Evolutionary conservation across 495 filamentous ascomycete genomes (phyloP).

Genomic region (Trichoderma parareesei): DNA sequence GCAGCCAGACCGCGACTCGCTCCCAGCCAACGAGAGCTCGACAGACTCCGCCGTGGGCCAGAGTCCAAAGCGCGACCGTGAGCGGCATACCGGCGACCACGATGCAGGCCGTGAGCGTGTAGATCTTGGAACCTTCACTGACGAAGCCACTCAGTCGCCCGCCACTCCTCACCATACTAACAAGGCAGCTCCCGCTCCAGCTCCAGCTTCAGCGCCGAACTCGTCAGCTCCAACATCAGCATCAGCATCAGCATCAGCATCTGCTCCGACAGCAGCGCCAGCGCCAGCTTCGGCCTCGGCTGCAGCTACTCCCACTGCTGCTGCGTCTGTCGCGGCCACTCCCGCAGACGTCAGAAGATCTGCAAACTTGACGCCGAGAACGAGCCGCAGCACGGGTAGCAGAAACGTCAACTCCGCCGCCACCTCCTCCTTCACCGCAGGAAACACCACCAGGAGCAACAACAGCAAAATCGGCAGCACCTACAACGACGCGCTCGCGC

Average conservation of each 20-base stretch:
- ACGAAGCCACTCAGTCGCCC: neutral
- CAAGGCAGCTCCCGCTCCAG: neutral
- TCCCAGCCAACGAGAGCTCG: neutral
- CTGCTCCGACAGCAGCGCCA: too few species aligned
- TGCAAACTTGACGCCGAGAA: neutral
- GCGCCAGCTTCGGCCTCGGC: neutral
- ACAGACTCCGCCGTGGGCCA: neutral
- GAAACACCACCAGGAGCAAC: neutral
- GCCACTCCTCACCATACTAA: neutral
- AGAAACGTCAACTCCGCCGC: neutral
- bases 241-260: neutral
- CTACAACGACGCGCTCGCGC: slow-evolving; percentile 15
- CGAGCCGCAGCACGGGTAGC: neutral
- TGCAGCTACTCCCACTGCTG: neutral
- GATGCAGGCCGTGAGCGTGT: neutral
- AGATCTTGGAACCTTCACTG: neutral
- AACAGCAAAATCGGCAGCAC: neutral
- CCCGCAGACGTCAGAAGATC: neutral
- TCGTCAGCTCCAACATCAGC: neutral
- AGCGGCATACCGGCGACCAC: neutral
- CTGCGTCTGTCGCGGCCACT: neutral
- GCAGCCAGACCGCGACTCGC: slow-evolving; percentile 1
- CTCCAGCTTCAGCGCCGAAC: too few species aligned
- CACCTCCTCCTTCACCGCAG: too few species aligned
- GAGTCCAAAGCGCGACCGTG: neutral